phyloP scores from a whole-genome alignment of 495 filamentous ascomycete species.

The Lepraria neglecta region DNA sequence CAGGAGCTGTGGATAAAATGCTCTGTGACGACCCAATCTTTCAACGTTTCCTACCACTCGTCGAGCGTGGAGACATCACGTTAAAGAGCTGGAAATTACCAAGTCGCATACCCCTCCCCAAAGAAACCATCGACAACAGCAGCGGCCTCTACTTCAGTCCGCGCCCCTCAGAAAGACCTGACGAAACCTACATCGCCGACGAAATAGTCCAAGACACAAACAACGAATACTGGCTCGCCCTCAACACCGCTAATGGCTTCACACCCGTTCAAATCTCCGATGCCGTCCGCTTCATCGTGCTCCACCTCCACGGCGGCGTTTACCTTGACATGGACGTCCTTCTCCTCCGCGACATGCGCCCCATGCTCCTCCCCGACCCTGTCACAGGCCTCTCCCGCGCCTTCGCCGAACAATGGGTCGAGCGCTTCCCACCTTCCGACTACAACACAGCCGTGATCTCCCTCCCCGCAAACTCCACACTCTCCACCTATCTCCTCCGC shows the following conservation, averaged over 20 bases:
- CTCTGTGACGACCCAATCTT: conserved; percentile 45
- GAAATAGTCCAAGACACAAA: conserved; percentile 56
- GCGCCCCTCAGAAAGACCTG: conserved; percentile 43
- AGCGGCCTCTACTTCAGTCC: background rate
- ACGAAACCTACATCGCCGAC: conserved; percentile 51
- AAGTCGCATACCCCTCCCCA: conserved; percentile 44
- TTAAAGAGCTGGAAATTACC: conserved; percentile 51
- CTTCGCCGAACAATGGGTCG: conserved; percentile 54
- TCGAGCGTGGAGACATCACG: conserved; percentile 47
- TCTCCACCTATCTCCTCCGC: conserved; percentile 50
- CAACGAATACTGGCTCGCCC: conserved; percentile 22
- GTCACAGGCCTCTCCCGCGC: conserved; percentile 35
- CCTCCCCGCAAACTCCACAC: conserved; percentile 47
- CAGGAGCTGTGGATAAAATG: conserved; percentile 44
- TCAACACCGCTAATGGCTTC: conserved; percentile 21
- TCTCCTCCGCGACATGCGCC: conserved; percentile 50
- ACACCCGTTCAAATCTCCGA: conserved; percentile 40
- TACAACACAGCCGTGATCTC: conserved; percentile 56
- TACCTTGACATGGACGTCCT: conserved; percentile 57
- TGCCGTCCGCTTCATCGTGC: conserved; percentile 49
- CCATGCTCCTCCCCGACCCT: conserved; percentile 41
- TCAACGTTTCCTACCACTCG: conserved; percentile 46
- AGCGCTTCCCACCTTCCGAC: conserved; percentile 47
- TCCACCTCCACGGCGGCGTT: conserved; percentile 50
- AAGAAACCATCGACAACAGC: background rate